Conservation (phyloP, 2,329 filamentous ascomycete species). For the Chlorencoelia australis region DNA sequence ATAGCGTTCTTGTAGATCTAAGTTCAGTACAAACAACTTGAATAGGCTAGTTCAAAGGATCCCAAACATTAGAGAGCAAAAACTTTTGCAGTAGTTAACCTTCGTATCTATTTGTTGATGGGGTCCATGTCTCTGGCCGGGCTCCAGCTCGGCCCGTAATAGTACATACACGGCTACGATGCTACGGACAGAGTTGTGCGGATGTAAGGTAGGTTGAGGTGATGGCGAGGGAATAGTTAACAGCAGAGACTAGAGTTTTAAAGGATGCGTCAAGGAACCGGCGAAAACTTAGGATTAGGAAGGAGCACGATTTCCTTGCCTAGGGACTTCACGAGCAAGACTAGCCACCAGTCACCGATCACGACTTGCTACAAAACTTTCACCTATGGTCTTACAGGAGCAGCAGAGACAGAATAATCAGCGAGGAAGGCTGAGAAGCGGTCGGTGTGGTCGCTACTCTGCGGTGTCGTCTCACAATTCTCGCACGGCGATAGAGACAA, state of each 20-base stretch:
- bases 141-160: background rate
- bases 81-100: background rate
- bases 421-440: too few species aligned
- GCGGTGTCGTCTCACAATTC: background rate
- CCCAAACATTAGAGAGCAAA: too few species aligned
- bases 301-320: too few species aligned
- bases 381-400: too few species aligned
- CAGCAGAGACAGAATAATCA: too few species aligned
- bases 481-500: background rate
- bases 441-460: background rate
- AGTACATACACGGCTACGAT: background rate
- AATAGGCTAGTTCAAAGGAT: too few species aligned
- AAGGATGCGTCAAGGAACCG: background rate
- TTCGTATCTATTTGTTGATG: background rate
- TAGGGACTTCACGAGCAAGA: too few species aligned
- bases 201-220: background rate
- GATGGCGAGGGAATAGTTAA: background rate
- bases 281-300: background rate
- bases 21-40: too few species aligned
- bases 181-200: background rate
- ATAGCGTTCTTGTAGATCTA: too few species aligned
- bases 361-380: too few species aligned
- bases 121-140: background rate
- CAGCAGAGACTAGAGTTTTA: background rate
- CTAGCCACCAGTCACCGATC: too few species aligned